Conservation (phyloP, 2,329 filamentous ascomycete genomes). For the Ophiostoma ulmi region DNA sequence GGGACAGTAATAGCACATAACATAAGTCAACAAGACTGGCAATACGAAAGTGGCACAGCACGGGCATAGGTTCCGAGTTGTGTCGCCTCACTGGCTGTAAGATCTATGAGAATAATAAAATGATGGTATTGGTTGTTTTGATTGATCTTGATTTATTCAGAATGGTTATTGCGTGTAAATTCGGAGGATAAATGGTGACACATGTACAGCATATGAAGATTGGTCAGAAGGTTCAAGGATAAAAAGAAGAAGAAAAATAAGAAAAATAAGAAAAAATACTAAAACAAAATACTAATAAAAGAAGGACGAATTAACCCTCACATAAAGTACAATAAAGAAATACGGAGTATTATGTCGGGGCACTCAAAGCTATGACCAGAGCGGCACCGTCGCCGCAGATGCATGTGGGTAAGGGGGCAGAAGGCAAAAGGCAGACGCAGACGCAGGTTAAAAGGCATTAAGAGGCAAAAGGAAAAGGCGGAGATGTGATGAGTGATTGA, state of each 20-base stretch:
- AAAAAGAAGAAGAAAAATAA: no score
- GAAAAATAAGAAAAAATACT: no score
- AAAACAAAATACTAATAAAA: not conserved
- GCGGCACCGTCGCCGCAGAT: conserved; percentile 8
- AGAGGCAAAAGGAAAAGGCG: not conserved
- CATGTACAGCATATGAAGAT: not conserved
- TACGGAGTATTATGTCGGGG: not conserved
- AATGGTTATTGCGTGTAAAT: not conserved
- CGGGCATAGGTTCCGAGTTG: not conserved
- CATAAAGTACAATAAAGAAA: not conserved
- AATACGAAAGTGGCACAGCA: conserved; percentile 11
- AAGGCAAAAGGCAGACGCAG: not conserved
- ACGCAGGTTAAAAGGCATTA: not conserved
- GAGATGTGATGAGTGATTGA: conserved; percentile 2
- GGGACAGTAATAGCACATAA: not conserved
- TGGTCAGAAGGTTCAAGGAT: not conserved
- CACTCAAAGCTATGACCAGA: conserved; percentile 5
- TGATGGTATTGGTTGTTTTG: not conserved
- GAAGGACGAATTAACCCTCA: not conserved
- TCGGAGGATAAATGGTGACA: conserved; percentile 6
- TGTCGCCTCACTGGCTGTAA: not conserved
- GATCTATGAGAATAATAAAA: not conserved
- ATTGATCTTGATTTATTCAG: not conserved
- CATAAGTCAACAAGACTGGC: not conserved
- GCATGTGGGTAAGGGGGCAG: conserved; percentile 12